A percentile compares a stretch with the other conserved stretches of the same genome.
These are phyloP conservation scores for Ogataea paraovalis DNA, from an alignment of 805 yeast genomes.

Conservation along the genomic window DNA sequence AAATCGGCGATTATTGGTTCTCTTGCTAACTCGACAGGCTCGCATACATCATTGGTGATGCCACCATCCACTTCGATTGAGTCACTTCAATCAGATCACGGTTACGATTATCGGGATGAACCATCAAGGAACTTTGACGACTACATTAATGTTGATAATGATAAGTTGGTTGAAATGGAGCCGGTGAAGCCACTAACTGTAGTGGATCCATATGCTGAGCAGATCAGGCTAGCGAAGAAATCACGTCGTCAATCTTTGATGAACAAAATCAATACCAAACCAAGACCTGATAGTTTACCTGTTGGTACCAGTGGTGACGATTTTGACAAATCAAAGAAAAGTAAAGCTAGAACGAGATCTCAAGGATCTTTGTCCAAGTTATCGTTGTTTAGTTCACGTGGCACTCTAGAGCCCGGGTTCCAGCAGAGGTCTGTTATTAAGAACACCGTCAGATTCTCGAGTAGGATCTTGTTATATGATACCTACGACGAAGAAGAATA, in stretches of 20 bases:
- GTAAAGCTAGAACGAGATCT: slow-evolving; percentile 17
- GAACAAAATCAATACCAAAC: slow-evolving; percentile 6
- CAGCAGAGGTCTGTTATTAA: slow-evolving; percentile 3
- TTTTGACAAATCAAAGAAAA: slow-evolving; percentile 15
- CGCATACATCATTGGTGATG: slow-evolving; percentile 24
- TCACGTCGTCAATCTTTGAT: slow-evolving; percentile 16
- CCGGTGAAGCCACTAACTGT: background rate
- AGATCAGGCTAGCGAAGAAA: slow-evolving; percentile 7
- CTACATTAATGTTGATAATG: slow-evolving; percentile 13
- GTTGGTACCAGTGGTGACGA: background rate
- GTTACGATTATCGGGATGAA: slow-evolving; percentile 9
- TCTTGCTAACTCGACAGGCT: slow-evolving; percentile 30
- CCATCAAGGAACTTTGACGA: slow-evolving; percentile 21
- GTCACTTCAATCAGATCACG: background rate
- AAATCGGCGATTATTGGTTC: slow-evolving; percentile 29
- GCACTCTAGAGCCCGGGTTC: slow-evolving; percentile 8
- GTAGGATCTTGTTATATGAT: slow-evolving; percentile 77
- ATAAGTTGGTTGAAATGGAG: slow-evolving; percentile 1
- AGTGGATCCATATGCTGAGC: background rate
- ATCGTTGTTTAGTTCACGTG: slow-evolving; percentile 16
- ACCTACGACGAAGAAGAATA: slow-evolving; percentile 81
- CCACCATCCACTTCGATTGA: slow-evolving; percentile 14
- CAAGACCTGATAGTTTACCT: slow-evolving; percentile 1
- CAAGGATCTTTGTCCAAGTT: slow-evolving; percentile 17
- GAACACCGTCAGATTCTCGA: slow-evolving; percentile 53